phyloP scores from a whole-genome alignment of 2,329 filamentous ascomycete genomes.

The Arthrobotrys megalospora region DNA sequence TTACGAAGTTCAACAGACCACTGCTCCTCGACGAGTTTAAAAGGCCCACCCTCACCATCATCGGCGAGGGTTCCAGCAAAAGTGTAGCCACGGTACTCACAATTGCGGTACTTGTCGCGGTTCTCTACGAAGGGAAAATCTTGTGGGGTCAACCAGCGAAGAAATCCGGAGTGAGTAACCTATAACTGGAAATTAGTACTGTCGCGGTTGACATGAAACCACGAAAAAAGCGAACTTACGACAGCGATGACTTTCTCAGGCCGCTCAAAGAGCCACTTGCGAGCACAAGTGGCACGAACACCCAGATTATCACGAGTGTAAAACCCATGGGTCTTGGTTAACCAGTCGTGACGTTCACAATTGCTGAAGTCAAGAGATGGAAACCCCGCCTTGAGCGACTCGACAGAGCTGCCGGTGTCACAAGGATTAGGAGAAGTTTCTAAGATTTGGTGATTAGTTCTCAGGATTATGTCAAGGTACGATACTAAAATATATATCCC shows the following conservation, averaged over 20 bases:
- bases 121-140: slow-evolving; percentile 54
- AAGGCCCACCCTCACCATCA: slow-evolving; percentile 47
- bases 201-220: neutral
- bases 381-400: slow-evolving; percentile 20
- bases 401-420: slow-evolving; percentile 45
- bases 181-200: slow-evolving; percentile 1
- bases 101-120: slow-evolving; percentile 54
- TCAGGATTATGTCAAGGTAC: neutral
- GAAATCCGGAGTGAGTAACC: slow-evolving; percentile 57
- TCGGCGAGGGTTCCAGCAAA: slow-evolving; percentile 38
- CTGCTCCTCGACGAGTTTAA: slow-evolving; percentile 55
- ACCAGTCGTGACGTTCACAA: slow-evolving; percentile 52
- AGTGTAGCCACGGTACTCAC: slow-evolving; percentile 45
- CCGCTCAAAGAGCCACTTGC: slow-evolving; percentile 54
- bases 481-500: neutral
- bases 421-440: slow-evolving; percentile 54
- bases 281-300: slow-evolving; percentile 42
- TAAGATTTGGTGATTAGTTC: neutral
- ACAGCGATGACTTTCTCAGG: slow-evolving; percentile 56
- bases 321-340: slow-evolving; percentile 50
- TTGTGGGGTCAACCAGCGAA: slow-evolving; percentile 53
- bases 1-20: slow-evolving; percentile 46
- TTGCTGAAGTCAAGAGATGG: slow-evolving; percentile 43
- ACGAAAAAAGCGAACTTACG: slow-evolving; percentile 24
- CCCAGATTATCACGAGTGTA: slow-evolving; percentile 54